phyloP scores from a whole-genome alignment of 257 asterid species.

The Nicotiana obtusifolia region DNA sequence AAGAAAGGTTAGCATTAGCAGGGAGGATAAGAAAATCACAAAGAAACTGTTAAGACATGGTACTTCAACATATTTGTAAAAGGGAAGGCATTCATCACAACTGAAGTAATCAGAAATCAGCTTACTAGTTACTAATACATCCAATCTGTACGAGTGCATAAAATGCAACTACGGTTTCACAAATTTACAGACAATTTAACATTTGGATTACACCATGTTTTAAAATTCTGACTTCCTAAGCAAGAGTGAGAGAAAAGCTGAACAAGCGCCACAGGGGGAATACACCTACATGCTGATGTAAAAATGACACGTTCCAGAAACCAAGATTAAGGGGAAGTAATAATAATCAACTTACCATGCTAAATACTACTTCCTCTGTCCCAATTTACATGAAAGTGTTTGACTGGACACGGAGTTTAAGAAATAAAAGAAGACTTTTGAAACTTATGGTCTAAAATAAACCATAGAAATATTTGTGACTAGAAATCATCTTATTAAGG shows the following conservation, averaged over 20 bases:
- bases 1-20: background rate
- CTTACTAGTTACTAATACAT: background rate
- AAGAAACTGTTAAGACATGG: background rate
- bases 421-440: no score
- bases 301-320: background rate
- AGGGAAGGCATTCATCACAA: background rate
- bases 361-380: background rate
- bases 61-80: background rate
- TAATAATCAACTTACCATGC: background rate
- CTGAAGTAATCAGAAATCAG: background rate
- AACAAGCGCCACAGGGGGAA: background rate
- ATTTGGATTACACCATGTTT: background rate
- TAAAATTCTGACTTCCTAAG: background rate
- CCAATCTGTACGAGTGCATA: background rate
- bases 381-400: no score
- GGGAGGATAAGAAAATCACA: background rate
- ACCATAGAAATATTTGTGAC: no score
- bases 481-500: no score
- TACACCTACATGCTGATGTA: background rate
- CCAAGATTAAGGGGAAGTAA: background rate
- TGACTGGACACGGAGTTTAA: no score
- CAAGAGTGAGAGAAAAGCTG: background rate
- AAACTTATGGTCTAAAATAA: no score
- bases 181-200: background rate
- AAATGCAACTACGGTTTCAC: background rate